A percentile compares a stretch with the other conserved stretches of the same genome.
phyloP scores from a whole-genome alignment of 2,329 filamentous ascomycete species.

The Colletotrichum navitas region DNA sequence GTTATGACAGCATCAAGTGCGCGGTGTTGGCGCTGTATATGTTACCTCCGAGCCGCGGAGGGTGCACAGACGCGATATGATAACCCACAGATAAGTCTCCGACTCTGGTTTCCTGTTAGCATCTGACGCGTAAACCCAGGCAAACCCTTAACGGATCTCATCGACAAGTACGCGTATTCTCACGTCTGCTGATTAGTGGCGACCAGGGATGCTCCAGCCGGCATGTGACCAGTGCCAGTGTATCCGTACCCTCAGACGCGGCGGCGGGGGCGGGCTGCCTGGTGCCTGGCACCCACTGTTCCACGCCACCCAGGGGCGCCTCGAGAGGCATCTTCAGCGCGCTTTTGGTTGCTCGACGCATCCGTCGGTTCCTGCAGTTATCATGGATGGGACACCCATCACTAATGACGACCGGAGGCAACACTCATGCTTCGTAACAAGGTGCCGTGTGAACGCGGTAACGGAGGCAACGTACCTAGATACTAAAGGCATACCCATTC shows the following conservation, averaged over 20 bases:
- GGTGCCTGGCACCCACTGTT: slow-evolving; percentile 32
- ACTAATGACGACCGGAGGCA: slow-evolving; percentile 18
- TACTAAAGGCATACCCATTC: neutral
- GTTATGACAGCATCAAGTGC: slow-evolving; percentile 42
- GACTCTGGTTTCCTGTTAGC: slow-evolving; percentile 17
- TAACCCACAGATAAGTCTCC: slow-evolving; percentile 28
- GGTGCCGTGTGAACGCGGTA: neutral
- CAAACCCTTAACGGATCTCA: slow-evolving; percentile 3
- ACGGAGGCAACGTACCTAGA: neutral
- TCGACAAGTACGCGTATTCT: slow-evolving; percentile 3
- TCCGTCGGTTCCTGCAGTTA: slow-evolving; percentile 22
- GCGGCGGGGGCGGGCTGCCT: slow-evolving; percentile 14
- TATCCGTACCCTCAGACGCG: slow-evolving; percentile 17
- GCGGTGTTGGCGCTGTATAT: slow-evolving; percentile 31
- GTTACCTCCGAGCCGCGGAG: slow-evolving; percentile 39
- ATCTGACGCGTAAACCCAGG: rapidly evolving
- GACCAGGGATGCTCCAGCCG: slow-evolving; percentile 28
- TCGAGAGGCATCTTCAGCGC: slow-evolving; percentile 29
- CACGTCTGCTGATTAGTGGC: slow-evolving; percentile 26
- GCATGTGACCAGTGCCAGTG: slow-evolving; percentile 33
- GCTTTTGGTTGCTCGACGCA: slow-evolving; percentile 28
- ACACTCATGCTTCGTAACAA: slow-evolving; percentile 8
- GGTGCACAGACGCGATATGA: slow-evolving; percentile 28
- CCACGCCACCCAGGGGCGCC: slow-evolving; percentile 19
- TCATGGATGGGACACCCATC: slow-evolving; percentile 20